Conservation (phyloP, 768 basidiomycete genomes). For the Boletellus ananiceps region DNA sequence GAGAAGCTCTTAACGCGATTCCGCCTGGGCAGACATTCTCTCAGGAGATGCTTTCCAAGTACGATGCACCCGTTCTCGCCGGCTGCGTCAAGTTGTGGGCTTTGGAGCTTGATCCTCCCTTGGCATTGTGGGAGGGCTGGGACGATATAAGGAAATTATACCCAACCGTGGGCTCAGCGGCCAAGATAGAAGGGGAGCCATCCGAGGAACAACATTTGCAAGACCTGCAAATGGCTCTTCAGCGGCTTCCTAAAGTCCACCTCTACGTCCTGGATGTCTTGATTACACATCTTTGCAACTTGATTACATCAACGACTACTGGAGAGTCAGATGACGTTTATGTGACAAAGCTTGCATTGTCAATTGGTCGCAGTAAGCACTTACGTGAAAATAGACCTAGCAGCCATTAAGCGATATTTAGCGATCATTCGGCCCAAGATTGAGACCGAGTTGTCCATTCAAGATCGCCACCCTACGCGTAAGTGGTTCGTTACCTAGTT, state of each 20-base stretch:
- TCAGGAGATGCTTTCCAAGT: slow-evolving; percentile 58
- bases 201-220: slow-evolving; percentile 58
- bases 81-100: slow-evolving; percentile 83
- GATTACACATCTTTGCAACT: slow-evolving; percentile 66
- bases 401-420: slow-evolving; percentile 26
- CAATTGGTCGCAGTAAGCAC: slow-evolving; percentile 76
- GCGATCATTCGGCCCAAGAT: slow-evolving; percentile 77
- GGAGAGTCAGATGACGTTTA: slow-evolving; percentile 79
- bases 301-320: slow-evolving; percentile 63
- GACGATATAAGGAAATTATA: slow-evolving; percentile 88
- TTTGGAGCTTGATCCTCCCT: slow-evolving; percentile 86
- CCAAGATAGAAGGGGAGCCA: slow-evolving; percentile 48
- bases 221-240: slow-evolving; percentile 58
- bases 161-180: slow-evolving; percentile 61
- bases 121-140: slow-evolving; percentile 86
- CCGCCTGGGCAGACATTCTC: slow-evolving; percentile 45
- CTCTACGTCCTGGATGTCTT: slow-evolving; percentile 76
- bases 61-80: slow-evolving; percentile 85
- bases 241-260: slow-evolving; percentile 72
- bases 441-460: slow-evolving; percentile 82
- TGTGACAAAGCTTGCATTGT: slow-evolving; percentile 81
- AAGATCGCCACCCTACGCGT: slow-evolving; percentile 85
- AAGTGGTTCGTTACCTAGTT: slow-evolving; percentile 26
- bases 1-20: slow-evolving; percentile 78
- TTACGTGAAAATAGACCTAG: not conserved